These are phyloP conservation scores for Escallonia herrerae DNA, from an alignment of 129 eudicot species.

Conservation along the genomic window DNA sequence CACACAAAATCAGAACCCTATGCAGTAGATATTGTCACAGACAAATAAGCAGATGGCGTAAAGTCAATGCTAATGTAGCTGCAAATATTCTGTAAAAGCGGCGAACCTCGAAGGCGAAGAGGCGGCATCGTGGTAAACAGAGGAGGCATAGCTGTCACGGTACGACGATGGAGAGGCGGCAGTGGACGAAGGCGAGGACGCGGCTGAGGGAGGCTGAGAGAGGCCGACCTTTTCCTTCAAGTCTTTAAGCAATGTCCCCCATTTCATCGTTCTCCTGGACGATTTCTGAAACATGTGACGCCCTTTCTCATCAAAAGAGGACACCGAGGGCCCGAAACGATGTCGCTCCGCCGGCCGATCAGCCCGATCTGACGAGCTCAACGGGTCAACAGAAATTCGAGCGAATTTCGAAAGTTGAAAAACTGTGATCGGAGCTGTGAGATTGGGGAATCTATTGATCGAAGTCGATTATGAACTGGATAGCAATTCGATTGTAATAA, in stretches of 20 bases:
- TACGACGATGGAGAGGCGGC: constrained; percentile 32
- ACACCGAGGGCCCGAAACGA: not conserved
- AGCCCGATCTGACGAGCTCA: constrained; percentile 22
- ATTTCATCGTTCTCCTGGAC: constrained; percentile 72
- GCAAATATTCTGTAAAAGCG: not conserved
- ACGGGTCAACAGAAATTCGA: not conserved
- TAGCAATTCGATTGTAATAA: constrained; percentile 19
- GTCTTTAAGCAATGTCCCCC: constrained; percentile 94
- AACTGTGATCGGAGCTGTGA: constrained; percentile 26
- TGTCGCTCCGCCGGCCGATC: constrained; percentile 15
- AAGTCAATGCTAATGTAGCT: not conserved
- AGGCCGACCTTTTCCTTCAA: constrained; percentile 87
- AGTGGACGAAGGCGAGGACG: constrained; percentile 23
- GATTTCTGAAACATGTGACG: constrained; percentile 17
- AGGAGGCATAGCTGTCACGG: constrained; percentile 27
- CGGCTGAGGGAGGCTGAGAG: constrained; percentile 32
- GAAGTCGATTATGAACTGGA: constrained; percentile 26
- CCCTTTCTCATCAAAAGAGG: constrained; percentile 35
- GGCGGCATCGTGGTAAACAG: constrained; percentile 22
- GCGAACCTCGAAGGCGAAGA: constrained; percentile 38
- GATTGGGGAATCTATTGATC: constrained; percentile 16
- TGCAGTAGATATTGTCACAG: no score
- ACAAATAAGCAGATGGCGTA: no score
- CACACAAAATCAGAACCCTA: no score
- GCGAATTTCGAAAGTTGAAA: not conserved